These are phyloP conservation scores for Nakazawaea laoshanensis DNA, from an alignment of 805 yeast species.

Conservation along the genomic window DNA sequence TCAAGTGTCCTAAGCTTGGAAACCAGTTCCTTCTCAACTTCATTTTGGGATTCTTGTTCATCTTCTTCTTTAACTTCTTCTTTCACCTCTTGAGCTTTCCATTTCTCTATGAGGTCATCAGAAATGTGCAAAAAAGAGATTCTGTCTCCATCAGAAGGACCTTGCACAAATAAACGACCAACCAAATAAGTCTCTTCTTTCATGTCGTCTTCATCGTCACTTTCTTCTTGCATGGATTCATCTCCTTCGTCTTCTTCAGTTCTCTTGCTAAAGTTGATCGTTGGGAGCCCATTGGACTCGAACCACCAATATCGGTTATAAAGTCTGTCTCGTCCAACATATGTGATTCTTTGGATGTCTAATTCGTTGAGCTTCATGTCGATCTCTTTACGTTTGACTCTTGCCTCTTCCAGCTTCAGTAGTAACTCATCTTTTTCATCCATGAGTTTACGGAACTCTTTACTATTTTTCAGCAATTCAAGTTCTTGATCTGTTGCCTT, in stretches of 20 bases:
- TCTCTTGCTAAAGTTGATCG: slow-evolving; percentile 14
- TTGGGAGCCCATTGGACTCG: slow-evolving; percentile 76
- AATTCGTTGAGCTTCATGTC: slow-evolving; percentile 59
- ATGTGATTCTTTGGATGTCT: slow-evolving; percentile 69
- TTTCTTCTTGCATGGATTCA: slow-evolving; percentile 23
- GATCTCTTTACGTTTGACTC: slow-evolving; percentile 38
- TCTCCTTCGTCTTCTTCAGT: slow-evolving; percentile 18
- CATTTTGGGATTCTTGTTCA: slow-evolving; percentile 12
- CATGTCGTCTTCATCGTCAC: slow-evolving; percentile 32
- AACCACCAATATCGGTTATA: slow-evolving; percentile 95
- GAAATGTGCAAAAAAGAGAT: slow-evolving; percentile 14
- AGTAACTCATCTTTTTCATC: slow-evolving; percentile 34
- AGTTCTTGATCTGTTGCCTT: slow-evolving; percentile 25
- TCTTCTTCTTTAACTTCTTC: slow-evolving; percentile 13
- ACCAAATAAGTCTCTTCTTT: slow-evolving; percentile 54
- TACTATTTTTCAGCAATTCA: slow-evolving; percentile 30
- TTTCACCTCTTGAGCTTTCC: slow-evolving; percentile 13
- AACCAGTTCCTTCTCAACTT: slow-evolving; percentile 6
- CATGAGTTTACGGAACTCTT: slow-evolving; percentile 33
- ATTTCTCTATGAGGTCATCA: slow-evolving; percentile 31
- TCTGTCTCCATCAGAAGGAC: slow-evolving; percentile 54
- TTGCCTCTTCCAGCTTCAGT: slow-evolving; percentile 34
- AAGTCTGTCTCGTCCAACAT: slow-evolving; percentile 75
- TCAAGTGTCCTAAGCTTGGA: slow-evolving; percentile 7
- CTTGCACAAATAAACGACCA: slow-evolving; percentile 89